Percentiles rank a stretch among this genome's conserved stretches.
phyloP scores from a whole-genome alignment of 352 stramenopile genomes.

The Pythium diclinum region DNA sequence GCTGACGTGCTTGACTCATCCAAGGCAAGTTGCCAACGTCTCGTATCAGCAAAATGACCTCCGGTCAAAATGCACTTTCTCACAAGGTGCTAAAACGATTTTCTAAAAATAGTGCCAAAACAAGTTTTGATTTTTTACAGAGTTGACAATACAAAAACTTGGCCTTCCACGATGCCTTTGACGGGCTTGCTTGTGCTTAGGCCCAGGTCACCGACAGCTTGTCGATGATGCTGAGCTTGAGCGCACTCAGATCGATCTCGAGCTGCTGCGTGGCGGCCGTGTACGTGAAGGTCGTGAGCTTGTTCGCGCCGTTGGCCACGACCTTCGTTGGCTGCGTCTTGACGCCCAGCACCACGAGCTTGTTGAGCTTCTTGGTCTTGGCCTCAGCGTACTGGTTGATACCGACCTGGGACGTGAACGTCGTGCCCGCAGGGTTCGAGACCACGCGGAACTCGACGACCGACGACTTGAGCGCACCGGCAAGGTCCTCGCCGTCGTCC shows the following conservation, averaged over 20 bases:
- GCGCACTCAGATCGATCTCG: slow-evolving; percentile 29
- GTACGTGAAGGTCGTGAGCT: slow-evolving; percentile 18
- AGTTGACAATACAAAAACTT: not conserved
- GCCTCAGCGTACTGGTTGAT: slow-evolving; percentile 24
- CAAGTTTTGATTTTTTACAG: not conserved
- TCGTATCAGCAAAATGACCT: not conserved
- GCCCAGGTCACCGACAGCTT: slow-evolving; percentile 18
- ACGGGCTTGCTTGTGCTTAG: not conserved
- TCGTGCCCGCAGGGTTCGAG: slow-evolving; percentile 5
- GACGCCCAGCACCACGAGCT: slow-evolving; percentile 30
- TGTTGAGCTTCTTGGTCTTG: slow-evolving; percentile 25
- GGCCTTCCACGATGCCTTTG: not conserved
- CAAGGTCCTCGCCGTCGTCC: slow-evolving; percentile 50
- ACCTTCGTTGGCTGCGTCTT: slow-evolving; percentile 2
- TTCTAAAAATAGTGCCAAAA: not conserved
- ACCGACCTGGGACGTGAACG: slow-evolving; percentile 23
- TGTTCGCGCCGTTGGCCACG: slow-evolving; percentile 8
- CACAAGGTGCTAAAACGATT: not conserved
- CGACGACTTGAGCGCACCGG: slow-evolving; percentile 26
- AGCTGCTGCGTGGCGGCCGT: slow-evolving; percentile 21
- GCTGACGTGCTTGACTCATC: not conserved
- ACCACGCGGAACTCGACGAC: slow-evolving; percentile 34
- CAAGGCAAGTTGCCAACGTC: not conserved
- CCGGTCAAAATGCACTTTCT: not conserved
- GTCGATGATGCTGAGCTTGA: slow-evolving; percentile 27